Base-by-base conservation (phyloP, 2,329 filamentous ascomycete genomes). In the Aspergillus quadrilineatus region DNA sequence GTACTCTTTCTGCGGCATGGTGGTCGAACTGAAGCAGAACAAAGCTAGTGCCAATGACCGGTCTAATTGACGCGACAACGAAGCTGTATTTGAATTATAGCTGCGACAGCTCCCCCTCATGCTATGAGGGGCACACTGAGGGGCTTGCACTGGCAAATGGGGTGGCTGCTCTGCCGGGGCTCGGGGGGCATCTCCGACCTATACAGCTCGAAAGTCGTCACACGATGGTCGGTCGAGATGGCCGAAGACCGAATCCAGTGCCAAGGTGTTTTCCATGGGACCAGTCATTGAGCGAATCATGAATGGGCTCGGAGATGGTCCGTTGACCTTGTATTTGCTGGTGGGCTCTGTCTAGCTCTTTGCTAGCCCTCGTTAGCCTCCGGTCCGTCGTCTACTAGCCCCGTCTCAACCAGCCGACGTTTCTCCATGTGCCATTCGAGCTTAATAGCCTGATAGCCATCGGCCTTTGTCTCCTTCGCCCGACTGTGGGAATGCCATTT, bases 1-100 rank as follows among this genome's bases (percentile, higher is more conserved):
- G 50, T 71, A 71, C 65, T 83, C 80, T 60, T 76, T 72, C 62
- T 82, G 80, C 61, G 77, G 78, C 80, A 82, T 80, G 67, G 41
- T 55, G 47, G 55, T 14, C 2, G 37, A 22, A 22, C 3, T 36
- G 28, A 6, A 22, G 22, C 22, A 22, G 22, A 22, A 22, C 22
- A 22, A 22, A 3, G 22, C 22, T 22, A 4, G 22, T 22, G 22
- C 22, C 22, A 22, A 22, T 22, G 22, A 4, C 22, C 22, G 22
- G 22, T 22, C 22, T 3, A 39, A 41, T n/a, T 7, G 8, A 26
- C 6, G 29, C 29, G 52, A 44, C n/a, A 15, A 30, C 32, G n/a
- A 34, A 42, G 50, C 44, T 29, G n/a, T 57, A 57, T 57, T 57
- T 57, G 50, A 57, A 50, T 45, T 22, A 30, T 49, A 14, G 7